Conservation (phyloP, 106 monocot genomes). For the Chionographis japonica region DNA sequence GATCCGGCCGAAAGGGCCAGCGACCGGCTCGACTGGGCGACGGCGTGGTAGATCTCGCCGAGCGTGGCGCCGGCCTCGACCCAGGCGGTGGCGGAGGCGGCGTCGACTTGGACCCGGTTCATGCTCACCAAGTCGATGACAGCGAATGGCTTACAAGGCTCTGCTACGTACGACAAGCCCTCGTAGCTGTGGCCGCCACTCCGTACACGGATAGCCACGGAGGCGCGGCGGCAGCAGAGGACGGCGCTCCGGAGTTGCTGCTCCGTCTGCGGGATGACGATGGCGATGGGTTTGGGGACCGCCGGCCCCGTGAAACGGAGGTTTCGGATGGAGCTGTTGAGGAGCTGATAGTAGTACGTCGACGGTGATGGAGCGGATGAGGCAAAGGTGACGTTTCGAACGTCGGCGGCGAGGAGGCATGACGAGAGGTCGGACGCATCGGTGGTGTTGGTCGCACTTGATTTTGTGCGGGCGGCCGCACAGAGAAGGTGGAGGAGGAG, state of each 20-base stretch:
- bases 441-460: too few relatives aligned
- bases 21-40: constrained; percentile 13
- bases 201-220: constrained; percentile 31
- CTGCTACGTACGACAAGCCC: constrained; percentile 32
- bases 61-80: constrained; percentile 58
- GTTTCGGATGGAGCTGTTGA: constrained; percentile 41
- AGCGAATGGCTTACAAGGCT: constrained; percentile 1
- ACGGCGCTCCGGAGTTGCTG: constrained; percentile 24
- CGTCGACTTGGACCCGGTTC: constrained; percentile 26
- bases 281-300: constrained; percentile 11
- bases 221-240: constrained; percentile 21
- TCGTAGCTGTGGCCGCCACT: constrained; percentile 63
- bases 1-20: constrained; percentile 26
- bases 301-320: constrained; percentile 27
- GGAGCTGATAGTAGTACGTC: constrained; percentile 6
- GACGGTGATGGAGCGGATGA: too few relatives aligned
- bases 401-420: constrained; percentile 14
- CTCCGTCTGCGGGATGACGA: constrained; percentile 27
- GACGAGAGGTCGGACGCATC: too few relatives aligned
- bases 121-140: constrained; percentile 29
- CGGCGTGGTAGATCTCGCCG: constrained; percentile 41
- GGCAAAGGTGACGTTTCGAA: constrained; percentile 28
- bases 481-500: too few relatives aligned
- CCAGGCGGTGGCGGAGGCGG: constrained; percentile 32
- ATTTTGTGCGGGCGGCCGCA: too few relatives aligned